Conservation (phyloP, 2,329 filamentous ascomycete species). For the Podosphaera fusca region DNA sequence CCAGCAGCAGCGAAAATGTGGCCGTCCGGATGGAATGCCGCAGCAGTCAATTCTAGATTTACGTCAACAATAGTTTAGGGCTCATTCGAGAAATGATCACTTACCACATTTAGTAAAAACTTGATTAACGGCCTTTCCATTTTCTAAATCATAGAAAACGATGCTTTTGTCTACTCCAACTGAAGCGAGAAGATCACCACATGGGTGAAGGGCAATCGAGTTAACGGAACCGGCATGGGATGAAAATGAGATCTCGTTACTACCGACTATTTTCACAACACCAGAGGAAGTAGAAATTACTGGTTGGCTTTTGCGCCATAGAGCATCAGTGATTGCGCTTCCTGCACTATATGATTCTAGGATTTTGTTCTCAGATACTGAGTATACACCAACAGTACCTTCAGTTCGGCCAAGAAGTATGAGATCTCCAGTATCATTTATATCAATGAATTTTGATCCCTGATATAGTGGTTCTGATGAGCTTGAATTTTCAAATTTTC, state of each 20-base stretch:
- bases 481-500: slow-evolving; percentile 29
- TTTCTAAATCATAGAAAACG: slow-evolving; percentile 60
- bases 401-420: slow-evolving; percentile 39
- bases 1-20: slow-evolving; percentile 74
- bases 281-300: slow-evolving; percentile 20
- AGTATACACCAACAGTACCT: slow-evolving; percentile 49
- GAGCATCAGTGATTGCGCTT: slow-evolving; percentile 30
- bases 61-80: slow-evolving; percentile 4
- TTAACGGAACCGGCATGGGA: slow-evolving; percentile 67
- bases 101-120: slow-evolving; percentile 60
- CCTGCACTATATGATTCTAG: slow-evolving; percentile 20
- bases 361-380: slow-evolving; percentile 53
- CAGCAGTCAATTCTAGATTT: slow-evolving; percentile 28
- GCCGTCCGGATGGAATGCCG: slow-evolving; percentile 89
- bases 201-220: slow-evolving; percentile 59
- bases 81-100: slow-evolving; percentile 16
- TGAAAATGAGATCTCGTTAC: slow-evolving; percentile 45
- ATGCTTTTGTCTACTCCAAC: slow-evolving; percentile 84
- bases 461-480: slow-evolving; percentile 34
- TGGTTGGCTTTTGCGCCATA: slow-evolving; percentile 21
- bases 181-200: slow-evolving; percentile 62
- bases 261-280: slow-evolving; percentile 51
- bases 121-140: slow-evolving; percentile 46
- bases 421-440: slow-evolving; percentile 34
- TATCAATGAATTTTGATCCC: slow-evolving; percentile 30